These are phyloP conservation scores for Royoungia palumana DNA, from an alignment of 768 basidiomycete genomes.

Conservation along the genomic window DNA sequence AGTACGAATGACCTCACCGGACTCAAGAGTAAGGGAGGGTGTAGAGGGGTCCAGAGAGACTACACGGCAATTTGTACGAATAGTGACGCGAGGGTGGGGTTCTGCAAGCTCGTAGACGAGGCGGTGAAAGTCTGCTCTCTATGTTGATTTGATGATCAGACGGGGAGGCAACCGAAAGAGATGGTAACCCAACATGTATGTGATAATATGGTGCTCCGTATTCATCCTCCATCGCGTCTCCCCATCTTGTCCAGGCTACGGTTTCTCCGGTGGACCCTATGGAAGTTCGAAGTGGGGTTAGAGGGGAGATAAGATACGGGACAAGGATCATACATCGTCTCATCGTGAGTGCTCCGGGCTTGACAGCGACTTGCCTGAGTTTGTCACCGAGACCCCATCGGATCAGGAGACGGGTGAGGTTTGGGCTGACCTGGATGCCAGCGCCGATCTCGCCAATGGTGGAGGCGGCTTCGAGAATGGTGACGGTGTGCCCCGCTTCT, in stretches of 20 bases:
- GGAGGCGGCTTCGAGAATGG: conserved; percentile 42
- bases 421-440: conserved; percentile 47
- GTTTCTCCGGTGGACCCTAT: conserved; percentile 34
- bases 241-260: conserved; percentile 37
- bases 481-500: conserved; percentile 46
- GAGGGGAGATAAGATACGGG: background rate
- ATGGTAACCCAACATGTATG: conserved; percentile 31
- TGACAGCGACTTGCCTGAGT: conserved; percentile 36
- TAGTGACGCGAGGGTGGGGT: conserved; percentile 32
- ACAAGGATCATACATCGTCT: conserved; percentile 37
- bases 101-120: conserved; percentile 36
- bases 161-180: background rate
- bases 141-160: background rate
- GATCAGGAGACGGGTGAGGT: conserved; percentile 44
- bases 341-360: conserved; percentile 39
- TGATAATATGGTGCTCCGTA: conserved; percentile 35
- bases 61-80: conserved; percentile 37
- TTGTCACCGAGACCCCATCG: conserved; percentile 49
- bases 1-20: conserved; percentile 40
- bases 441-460: conserved; percentile 46
- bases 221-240: conserved; percentile 28
- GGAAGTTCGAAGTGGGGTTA: background rate
- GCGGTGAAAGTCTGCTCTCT: conserved; percentile 47
- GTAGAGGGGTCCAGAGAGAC: conserved; percentile 31
- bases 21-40: conserved; percentile 38